Base-by-base conservation (phyloP, 495 filamentous ascomycete genomes). In the Parmelia sp. region DNA sequence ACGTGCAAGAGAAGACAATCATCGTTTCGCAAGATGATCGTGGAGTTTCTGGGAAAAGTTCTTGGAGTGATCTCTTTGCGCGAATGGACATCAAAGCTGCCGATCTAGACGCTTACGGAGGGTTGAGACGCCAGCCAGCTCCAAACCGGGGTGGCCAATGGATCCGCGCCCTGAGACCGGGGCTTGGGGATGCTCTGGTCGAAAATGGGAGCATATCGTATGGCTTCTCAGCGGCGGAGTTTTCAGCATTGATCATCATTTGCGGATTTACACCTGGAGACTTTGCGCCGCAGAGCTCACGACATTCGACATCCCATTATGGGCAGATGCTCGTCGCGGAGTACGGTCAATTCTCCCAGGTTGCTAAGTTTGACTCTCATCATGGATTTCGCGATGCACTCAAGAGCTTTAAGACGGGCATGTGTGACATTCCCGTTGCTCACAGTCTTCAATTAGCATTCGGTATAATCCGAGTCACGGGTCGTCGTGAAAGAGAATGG, bases 191-290 rank as follows among this genome's bases (percentile, higher is more conserved):
- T 47, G 58, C n/a, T 27, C 19, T 61, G 4, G 19, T 61, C 4
- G 37, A 61, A 21, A 40, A 47, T 33, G 58, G 58, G 7, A 61
- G 58, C 23, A 31, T 42, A 6, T 47, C 25, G 1, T 61, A 61
- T 27, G 58, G 58, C 21, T 61, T 61, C n/a, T 61, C 58, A 15
- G 58, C 58, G 27, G 39, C 58, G 8, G 58, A 61, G 58, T 61
- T 61, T 42, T 27, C 58, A 61, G 58, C 33, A 27, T 21, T 44
- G 29, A 33, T 61, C 11, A 44, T 47, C 15, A 9, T 61, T 0
- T 61, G 58, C 27, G 58, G 58, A 21, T 61, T 61, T 29, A 25
- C 23, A 47, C 58, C 58, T n/a, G 21, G 19, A 29, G 58, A 40
- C 15, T 47, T 61, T 11, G 31, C 58, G 12, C 58, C 40, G 4